phyloP scores from a whole-genome alignment of 495 filamentous ascomycete species.

The Penicillium bovifimosum region DNA sequence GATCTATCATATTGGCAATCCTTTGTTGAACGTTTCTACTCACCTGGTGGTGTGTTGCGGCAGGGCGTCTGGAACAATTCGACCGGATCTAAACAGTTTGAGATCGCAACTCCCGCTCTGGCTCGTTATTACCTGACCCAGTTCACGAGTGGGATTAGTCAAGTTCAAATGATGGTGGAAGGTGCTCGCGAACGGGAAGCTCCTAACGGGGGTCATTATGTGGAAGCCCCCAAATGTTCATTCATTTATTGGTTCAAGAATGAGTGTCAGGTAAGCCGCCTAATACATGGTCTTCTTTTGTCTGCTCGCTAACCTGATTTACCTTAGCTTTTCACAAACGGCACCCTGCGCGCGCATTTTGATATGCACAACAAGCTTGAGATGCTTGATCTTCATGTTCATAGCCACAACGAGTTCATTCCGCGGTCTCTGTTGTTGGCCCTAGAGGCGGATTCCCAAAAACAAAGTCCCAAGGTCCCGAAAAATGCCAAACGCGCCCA shows the following conservation, averaged over 20 bases:
- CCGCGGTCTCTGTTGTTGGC: slow-evolving; percentile 48
- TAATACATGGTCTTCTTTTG: neutral
- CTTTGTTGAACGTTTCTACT: slow-evolving; percentile 75
- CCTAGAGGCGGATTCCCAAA: slow-evolving; percentile 53
- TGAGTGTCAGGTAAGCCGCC: slow-evolving; percentile 56
- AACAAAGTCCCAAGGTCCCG: slow-evolving; percentile 63
- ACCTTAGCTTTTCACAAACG: slow-evolving; percentile 56
- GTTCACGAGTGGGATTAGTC: slow-evolving; percentile 74
- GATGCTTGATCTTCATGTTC: slow-evolving; percentile 61
- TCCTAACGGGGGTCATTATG: slow-evolving; percentile 56
- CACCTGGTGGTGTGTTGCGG: slow-evolving; percentile 61
- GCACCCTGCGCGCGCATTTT: slow-evolving; percentile 59
- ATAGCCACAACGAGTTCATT: slow-evolving; percentile 62
- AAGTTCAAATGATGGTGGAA: slow-evolving; percentile 71
- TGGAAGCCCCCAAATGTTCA: slow-evolving; percentile 56
- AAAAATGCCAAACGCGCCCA: slow-evolving; percentile 52
- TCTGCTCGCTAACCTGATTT: neutral
- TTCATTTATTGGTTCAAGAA: slow-evolving; percentile 71
- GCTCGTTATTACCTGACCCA: slow-evolving; percentile 77
- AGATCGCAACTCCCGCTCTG: slow-evolving; percentile 67
- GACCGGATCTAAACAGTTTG: slow-evolving; percentile 61
- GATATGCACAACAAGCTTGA: slow-evolving; percentile 67
- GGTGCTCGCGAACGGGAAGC: slow-evolving; percentile 49
- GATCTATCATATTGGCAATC: slow-evolving; percentile 65
- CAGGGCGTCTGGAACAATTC: slow-evolving; percentile 52